A percentile compares a stretch with the other conserved stretches of the same genome.
These are phyloP conservation scores for Xanthoceras sorbifolium DNA, from an alignment of 345 rosid species.

Conservation along the genomic window DNA sequence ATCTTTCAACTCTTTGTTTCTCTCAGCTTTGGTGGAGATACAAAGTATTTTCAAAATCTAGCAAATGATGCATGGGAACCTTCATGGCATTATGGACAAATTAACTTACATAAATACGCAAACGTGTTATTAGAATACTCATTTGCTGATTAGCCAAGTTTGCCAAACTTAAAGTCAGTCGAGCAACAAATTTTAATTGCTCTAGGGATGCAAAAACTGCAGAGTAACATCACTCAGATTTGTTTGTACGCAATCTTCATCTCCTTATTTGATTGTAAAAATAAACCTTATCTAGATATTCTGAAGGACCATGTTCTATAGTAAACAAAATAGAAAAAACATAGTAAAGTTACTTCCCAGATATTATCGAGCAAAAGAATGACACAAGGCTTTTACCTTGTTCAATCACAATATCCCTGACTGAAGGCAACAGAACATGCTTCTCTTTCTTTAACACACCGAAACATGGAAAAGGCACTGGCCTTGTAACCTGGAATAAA, in stretches of 20 bases:
- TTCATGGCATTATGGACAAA: not conserved
- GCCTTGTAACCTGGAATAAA: conserved; percentile 52
- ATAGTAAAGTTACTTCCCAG: not conserved
- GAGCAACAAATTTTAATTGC: not conserved
- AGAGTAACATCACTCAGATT: not conserved
- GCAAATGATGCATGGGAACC: not conserved
- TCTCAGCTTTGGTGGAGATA: not conserved
- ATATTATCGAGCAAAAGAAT: not conserved
- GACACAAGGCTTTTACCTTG: conserved; percentile 46
- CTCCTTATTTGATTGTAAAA: not conserved
- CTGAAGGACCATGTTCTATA: not conserved
- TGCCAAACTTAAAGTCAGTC: not conserved
- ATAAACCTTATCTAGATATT: not conserved
- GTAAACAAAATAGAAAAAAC: not conserved
- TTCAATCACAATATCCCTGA: conserved; percentile 61
- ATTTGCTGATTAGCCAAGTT: not conserved
- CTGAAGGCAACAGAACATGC: conserved; percentile 64
- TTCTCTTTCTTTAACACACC: conserved; percentile 70
- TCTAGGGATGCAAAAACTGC: not conserved
- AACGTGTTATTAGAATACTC: not conserved
- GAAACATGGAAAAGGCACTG: conserved; percentile 63
- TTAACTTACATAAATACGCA: not conserved
- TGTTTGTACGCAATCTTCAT: not conserved
- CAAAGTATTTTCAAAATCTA: not conserved
- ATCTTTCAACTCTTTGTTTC: not conserved